Evolutionary conservation across 2,329 filamentous ascomycete genomes (phyloP).

Genomic region (Orbilia oligospora): DNA sequence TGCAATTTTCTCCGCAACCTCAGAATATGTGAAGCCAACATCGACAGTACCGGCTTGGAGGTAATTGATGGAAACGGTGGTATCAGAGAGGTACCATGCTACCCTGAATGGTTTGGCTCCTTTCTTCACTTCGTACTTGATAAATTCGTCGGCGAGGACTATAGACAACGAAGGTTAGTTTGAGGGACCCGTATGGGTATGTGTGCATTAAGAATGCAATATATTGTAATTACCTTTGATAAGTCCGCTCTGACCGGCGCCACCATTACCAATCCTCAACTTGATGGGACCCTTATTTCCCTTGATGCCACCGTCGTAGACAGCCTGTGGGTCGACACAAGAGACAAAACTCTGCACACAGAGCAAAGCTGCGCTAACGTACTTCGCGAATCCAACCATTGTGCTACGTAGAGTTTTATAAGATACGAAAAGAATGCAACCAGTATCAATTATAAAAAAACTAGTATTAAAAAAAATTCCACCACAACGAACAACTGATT

Average conservation of each 20-base stretch:
- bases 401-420: slow-evolving; percentile 31
- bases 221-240: slow-evolving; percentile 64
- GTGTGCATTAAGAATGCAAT: not conserved
- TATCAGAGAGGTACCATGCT: slow-evolving; percentile 70
- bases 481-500: not conserved
- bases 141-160: slow-evolving; percentile 67
- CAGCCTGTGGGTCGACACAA: slow-evolving; percentile 62
- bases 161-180: not conserved
- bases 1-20: slow-evolving; percentile 68
- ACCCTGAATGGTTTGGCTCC: slow-evolving; percentile 67
- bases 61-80: slow-evolving; percentile 69
- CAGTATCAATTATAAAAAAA: slow-evolving; percentile 25
- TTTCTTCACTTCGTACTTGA: slow-evolving; percentile 64
- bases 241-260: slow-evolving; percentile 67
- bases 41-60: slow-evolving; percentile 68
- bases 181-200: not conserved
- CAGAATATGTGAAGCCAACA: slow-evolving; percentile 69
- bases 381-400: slow-evolving; percentile 52
- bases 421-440: slow-evolving; percentile 30
- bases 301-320: slow-evolving; percentile 62
- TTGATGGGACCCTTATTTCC: slow-evolving; percentile 47
- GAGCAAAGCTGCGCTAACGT: slow-evolving; percentile 30
- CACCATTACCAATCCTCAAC: slow-evolving; percentile 66
- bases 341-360: slow-evolving; percentile 29
- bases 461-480: not conserved